These are phyloP conservation scores for Epichloe aotearoae DNA, from an alignment of 2,329 filamentous ascomycete species.

Conservation along the genomic window DNA sequence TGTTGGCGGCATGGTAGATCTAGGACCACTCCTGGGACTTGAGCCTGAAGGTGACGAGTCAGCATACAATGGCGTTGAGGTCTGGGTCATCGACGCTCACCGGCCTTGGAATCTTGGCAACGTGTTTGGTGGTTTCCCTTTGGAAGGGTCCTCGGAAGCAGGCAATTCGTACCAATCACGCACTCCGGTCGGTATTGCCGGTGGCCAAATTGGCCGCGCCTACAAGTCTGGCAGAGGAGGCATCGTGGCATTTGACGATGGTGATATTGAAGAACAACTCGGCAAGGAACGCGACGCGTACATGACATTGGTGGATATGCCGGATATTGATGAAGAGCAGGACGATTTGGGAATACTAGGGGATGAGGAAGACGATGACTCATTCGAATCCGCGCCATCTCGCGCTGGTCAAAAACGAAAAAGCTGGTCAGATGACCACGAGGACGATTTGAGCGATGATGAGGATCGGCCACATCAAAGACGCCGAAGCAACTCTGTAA, in stretches of 20 bases:
- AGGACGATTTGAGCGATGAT: conserved; percentile 59
- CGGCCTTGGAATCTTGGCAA: conserved; percentile 92
- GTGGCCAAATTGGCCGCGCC: conserved; percentile 55
- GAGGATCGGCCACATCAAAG: conserved; percentile 66
- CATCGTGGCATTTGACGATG: conserved; percentile 89
- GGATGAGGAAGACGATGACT: conserved; percentile 43
- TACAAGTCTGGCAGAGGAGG: conserved; percentile 75
- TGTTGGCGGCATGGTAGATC: conserved; percentile 80
- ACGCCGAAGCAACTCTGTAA: conserved; percentile 76
- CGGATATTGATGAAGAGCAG: conserved; percentile 66
- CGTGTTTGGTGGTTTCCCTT: conserved; percentile 65
- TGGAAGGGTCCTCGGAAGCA: conserved; percentile 36
- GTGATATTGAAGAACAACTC: conserved; percentile 81
- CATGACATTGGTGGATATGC: conserved; percentile 78
- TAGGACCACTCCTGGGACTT: conserved; percentile 67
- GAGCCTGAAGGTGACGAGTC: conserved; percentile 48
- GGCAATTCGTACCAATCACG: conserved; percentile 34
- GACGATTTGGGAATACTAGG: conserved; percentile 47
- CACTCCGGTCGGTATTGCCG: conserved; percentile 52
- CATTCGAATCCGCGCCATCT: conserved; percentile 23
- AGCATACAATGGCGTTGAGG: conserved; percentile 71
- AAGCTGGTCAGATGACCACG: conserved; percentile 59
- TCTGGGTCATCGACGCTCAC: conserved; percentile 87
- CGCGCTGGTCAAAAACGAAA: conserved; percentile 59
- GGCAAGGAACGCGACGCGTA: conserved; percentile 66